Evolutionary conservation across 305 asterid species (phyloP).

Genomic region (Solanum hybrid): DNA sequence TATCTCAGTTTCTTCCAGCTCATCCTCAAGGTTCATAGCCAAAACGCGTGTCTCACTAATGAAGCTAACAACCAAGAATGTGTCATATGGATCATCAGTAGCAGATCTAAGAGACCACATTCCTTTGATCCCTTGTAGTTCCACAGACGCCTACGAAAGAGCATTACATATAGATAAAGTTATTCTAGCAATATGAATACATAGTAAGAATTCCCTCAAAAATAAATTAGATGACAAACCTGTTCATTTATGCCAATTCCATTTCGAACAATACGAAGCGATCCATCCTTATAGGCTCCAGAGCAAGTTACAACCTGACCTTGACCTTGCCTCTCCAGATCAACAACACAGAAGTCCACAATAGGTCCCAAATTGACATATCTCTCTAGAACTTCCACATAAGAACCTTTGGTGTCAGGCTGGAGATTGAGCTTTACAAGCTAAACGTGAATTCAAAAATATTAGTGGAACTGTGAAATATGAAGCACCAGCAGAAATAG

Average conservation of each 20-base stretch:
- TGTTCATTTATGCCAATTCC: conserved; percentile 98
- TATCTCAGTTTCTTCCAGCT: conserved; percentile 95
- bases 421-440: conserved; percentile 86
- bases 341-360: conserved; percentile 96
- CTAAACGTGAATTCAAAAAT: conserved; percentile 26
- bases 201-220: not conserved
- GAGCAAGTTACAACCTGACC: conserved; percentile 99
- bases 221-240: conserved; percentile 25
- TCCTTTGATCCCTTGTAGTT: conserved; percentile 99
- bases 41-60: conserved; percentile 91
- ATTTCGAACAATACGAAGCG: conserved; percentile 90
- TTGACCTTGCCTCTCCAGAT: conserved; percentile 98
- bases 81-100: conserved; percentile 80
- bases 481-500: not conserved
- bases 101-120: conserved; percentile 97
- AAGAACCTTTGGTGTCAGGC: conserved; percentile 85
- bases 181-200: not conserved
- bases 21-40: conserved; percentile 98
- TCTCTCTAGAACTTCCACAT: conserved; percentile 90
- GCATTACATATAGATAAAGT: not conserved
- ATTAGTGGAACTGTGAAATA: not conserved
- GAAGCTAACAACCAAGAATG: conserved; percentile 95
- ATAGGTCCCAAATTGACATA: conserved; percentile 96
- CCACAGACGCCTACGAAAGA: conserved; percentile 79
- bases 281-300: conserved; percentile 96